Evolutionary conservation across 495 filamentous ascomycete genomes (phyloP), one percentile per base, ranked within the genome.

Genomic region (Oidiodendron maius): DNA sequence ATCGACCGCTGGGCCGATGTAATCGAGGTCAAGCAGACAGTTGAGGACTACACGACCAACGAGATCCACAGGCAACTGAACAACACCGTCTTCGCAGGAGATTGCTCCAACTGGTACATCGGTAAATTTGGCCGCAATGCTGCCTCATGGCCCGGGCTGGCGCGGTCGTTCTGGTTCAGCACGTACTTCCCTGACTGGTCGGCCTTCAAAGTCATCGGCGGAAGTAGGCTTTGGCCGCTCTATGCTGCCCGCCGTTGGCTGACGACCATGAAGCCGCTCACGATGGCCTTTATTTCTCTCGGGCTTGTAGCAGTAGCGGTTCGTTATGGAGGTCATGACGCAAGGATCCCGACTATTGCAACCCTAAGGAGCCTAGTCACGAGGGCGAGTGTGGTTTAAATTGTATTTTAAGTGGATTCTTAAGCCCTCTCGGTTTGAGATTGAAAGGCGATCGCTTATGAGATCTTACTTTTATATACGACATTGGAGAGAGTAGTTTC

Each of bases 71-170:
- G 20, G 8, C 41, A 37, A 1, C 56, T 70, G 1, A 16, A 53
- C 0, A 41, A 57, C 3, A 62, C 56, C 3, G 61, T 69, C 3
- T 70, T 61, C 51, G 52, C 46, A 3, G 52, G 53, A 5, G 62
- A 53, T 1, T 71, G 69, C 42, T 50, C 43, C 6, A 69, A 59
- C 49, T 72, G 68, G 68, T 72, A 57, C 51, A 69, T 68, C 52
- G 51, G 48, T 32, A 37, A 51, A 12, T 26, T 28, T 39, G 55
- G 55, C 3, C 18, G 50, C 5, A 58, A 58, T 28, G 23, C 51
- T 13, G 55, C 55, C 0, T 55, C 55, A 10, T 58, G 52, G 46
- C 55, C 55, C 13, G 59, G 56, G 4, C 55, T 51, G 16, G 62
- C 62, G 2, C 46, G 41, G 0, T 32, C 53, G 3, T 62, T 53